Percentiles rank a stretch among this genome's conserved stretches.
Conservation (phyloP, 2,329 filamentous ascomycete species). For the Fusarium pilosicola region DNA sequence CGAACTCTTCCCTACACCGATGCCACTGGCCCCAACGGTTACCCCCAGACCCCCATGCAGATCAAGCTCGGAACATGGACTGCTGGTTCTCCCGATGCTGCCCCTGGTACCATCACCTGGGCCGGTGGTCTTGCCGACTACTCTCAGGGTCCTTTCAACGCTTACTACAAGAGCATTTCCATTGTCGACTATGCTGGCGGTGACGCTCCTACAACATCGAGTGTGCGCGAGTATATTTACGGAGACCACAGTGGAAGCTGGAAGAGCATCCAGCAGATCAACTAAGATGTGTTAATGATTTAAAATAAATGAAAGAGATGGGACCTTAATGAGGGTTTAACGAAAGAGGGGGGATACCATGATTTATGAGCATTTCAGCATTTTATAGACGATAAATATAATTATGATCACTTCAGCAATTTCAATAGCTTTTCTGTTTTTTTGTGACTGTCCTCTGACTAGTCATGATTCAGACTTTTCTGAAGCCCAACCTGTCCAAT, state of each 20-base stretch:
- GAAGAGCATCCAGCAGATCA: slow-evolving; percentile 53
- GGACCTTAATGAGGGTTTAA: slow-evolving; percentile 15
- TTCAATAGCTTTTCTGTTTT: not conserved
- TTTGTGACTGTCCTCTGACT: too few relatives aligned
- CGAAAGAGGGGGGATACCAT: slow-evolving; percentile 17
- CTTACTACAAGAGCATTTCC: slow-evolving; percentile 57
- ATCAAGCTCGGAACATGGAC: slow-evolving; percentile 76
- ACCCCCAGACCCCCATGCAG: slow-evolving; percentile 75
- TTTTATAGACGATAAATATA: slow-evolving; percentile 12
- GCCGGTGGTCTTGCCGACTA: slow-evolving; percentile 67
- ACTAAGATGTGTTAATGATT: not conserved
- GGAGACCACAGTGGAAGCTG: slow-evolving; percentile 54
- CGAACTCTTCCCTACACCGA: slow-evolving; percentile 70
- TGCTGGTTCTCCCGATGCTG: slow-evolving; percentile 64
- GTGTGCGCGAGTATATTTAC: slow-evolving; percentile 55
- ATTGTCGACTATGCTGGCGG: slow-evolving; percentile 57
- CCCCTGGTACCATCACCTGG: slow-evolving; percentile 76
- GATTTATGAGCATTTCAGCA: not conserved
- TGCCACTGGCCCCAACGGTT: slow-evolving; percentile 48
- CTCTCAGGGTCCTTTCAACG: slow-evolving; percentile 54
- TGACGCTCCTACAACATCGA: slow-evolving; percentile 44
- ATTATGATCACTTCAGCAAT: not conserved
- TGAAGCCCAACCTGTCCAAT: fast-evolving
- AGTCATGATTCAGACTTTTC: too few relatives aligned
- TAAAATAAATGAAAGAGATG: not conserved